phyloP scores from a whole-genome alignment of 1,284 basidiomycete species.

The Irpex lacteus region DNA sequence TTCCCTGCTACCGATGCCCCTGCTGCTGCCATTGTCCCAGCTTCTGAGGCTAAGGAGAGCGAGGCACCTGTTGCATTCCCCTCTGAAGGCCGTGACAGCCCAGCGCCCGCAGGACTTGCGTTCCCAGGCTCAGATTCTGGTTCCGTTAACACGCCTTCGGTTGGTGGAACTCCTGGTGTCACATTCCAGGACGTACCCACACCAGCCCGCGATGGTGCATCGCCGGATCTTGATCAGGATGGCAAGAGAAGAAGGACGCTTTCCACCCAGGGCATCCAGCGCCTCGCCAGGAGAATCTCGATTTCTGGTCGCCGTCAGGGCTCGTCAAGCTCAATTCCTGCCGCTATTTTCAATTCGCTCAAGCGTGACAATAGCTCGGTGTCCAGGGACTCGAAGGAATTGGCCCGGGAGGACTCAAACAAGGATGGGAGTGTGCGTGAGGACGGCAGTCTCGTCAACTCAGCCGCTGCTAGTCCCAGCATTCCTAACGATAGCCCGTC shows the following conservation, averaged over 20 bases:
- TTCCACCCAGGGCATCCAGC: conserved; percentile 80
- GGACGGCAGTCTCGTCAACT: conserved; percentile 9
- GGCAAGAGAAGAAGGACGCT: conserved; percentile 70
- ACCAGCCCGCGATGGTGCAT: conserved; percentile 47
- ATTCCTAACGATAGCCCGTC: conserved; percentile 25
- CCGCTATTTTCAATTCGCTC: conserved; percentile 26
- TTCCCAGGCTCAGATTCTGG: conserved; percentile 36
- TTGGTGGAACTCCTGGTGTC: conserved; percentile 31
- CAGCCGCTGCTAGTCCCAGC: conserved; percentile 3
- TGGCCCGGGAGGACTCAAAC: not conserved
- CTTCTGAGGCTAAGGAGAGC: conserved; percentile 15
- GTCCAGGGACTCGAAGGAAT: conserved; percentile 13
- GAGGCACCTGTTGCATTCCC: conserved; percentile 26
- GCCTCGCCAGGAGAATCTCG: conserved; percentile 70
- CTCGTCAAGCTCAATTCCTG: conserved; percentile 51
- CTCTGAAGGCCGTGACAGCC: conserved; percentile 18
- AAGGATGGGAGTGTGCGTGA: conserved; percentile 11
- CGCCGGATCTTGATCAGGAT: conserved; percentile 66
- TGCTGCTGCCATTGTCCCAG: conserved; percentile 21
- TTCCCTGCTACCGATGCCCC: conserved; percentile 20
- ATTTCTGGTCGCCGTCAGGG: conserved; percentile 59
- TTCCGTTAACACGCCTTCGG: conserved; percentile 27
- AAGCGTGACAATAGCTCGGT: conserved; percentile 27
- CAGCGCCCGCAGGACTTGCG: conserved; percentile 26
- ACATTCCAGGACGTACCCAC: conserved; percentile 37